Evolutionary conservation across 164 flowering plant genomes (phyloP).

Genomic region (Macadamia tetraphylla): DNA sequence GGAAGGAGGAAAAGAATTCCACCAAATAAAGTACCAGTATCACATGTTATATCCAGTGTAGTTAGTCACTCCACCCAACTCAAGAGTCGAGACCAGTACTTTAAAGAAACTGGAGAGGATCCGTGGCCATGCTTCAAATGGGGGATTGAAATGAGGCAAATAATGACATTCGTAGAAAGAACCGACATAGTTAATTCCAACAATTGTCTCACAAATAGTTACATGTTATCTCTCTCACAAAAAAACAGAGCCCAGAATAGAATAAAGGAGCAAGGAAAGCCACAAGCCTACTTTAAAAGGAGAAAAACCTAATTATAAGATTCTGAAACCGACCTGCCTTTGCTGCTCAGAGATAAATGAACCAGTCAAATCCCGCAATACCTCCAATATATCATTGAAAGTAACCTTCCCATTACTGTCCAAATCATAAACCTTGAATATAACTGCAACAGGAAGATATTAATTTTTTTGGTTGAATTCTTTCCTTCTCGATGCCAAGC

Average conservation of each 20-base stretch:
- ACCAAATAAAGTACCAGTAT: no score
- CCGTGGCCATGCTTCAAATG: no score
- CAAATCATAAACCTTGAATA: slow-evolving; percentile 49
- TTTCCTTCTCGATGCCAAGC: no score
- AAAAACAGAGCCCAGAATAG: no score
- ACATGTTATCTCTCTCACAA: no score
- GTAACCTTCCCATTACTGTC: slow-evolving; percentile 52
- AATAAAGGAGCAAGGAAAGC: neutral
- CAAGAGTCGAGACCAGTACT: no score
- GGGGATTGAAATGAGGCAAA: no score
- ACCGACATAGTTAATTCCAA: neutral
- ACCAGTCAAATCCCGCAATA: slow-evolving; percentile 47
- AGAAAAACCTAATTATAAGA: neutral
- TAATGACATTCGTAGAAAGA: neutral
- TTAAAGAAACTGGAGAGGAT: no score
- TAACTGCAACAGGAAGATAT: slow-evolving; percentile 29
- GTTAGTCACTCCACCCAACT: no score
- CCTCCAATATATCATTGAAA: slow-evolving; percentile 37
- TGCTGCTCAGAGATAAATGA: slow-evolving; percentile 46
- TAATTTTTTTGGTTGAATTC: no score
- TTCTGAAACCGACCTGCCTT: slow-evolving; percentile 29
- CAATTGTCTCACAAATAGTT: neutral
- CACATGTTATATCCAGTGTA: no score
- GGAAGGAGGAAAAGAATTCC: no score
- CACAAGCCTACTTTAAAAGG: neutral